Conservation (phyloP, 2,329 filamentous ascomycete species). For the Alternaria ventricosa region DNA sequence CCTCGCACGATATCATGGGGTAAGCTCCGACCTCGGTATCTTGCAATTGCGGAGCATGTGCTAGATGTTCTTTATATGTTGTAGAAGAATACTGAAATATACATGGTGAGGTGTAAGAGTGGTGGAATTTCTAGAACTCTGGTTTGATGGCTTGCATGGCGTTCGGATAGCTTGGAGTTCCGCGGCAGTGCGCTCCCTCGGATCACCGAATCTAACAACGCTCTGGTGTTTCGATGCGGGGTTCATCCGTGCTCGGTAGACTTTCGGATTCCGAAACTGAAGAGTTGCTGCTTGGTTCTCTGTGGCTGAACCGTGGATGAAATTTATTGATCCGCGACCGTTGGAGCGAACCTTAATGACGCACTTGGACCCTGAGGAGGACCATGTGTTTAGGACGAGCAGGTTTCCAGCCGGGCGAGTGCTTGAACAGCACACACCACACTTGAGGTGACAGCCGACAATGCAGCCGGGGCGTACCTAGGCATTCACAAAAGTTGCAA, state of each 20-base stretch:
- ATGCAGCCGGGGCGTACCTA: background rate
- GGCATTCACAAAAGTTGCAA: background rate
- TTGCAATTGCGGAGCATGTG: background rate
- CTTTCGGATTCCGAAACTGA: background rate
- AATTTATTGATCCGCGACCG: background rate
- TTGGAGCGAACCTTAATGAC: background rate
- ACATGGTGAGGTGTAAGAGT: background rate
- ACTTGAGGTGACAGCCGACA: background rate
- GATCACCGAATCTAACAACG: background rate
- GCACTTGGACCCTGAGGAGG: background rate
- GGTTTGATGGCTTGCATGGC: background rate
- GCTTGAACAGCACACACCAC: background rate
- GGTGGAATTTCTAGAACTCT: background rate
- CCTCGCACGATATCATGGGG: background rate
- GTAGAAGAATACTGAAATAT: background rate
- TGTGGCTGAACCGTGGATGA: background rate
- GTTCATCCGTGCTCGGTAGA: background rate
- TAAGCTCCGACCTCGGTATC: background rate
- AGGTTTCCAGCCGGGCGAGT: background rate
- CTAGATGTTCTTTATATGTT: background rate
- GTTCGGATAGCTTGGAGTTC: background rate
- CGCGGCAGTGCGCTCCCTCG: background rate
- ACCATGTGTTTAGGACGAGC: background rate
- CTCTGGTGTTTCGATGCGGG: background rate
- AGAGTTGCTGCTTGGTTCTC: background rate